These are phyloP conservation scores for Ophidiomyces ophidiicola DNA, from an alignment of 2,329 filamentous ascomycete genomes.

Conservation along the genomic window DNA sequence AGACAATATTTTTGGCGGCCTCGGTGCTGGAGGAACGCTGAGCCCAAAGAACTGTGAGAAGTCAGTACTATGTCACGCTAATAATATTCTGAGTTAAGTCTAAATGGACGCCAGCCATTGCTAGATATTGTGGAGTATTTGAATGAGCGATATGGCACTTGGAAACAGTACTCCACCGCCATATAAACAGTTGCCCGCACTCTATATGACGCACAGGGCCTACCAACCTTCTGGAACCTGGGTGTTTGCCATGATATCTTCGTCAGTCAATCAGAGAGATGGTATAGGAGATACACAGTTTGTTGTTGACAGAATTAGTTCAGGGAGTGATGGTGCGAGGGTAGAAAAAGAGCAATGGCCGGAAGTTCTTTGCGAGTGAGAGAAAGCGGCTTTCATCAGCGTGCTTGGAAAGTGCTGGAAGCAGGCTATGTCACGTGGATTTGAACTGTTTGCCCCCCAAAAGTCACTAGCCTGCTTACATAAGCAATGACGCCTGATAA, in stretches of 20 bases:
- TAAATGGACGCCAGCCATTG: no score
- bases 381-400: slow-evolving; percentile 11
- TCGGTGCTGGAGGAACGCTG: slow-evolving; percentile 81
- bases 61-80: slow-evolving; percentile 1
- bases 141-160: no score
- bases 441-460: slow-evolving; percentile 3
- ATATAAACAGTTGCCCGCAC: neutral
- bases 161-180: no score
- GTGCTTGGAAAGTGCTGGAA: slow-evolving; percentile 34
- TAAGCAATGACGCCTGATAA: slow-evolving; percentile 2
- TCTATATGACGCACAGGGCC: slow-evolving; percentile 22
- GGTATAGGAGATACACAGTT: no score
- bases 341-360: slow-evolving; percentile 1
- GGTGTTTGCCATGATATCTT: slow-evolving; percentile 23
- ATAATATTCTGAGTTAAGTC: no score
- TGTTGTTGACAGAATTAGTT: slow-evolving; percentile 13
- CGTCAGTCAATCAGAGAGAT: slow-evolving; percentile 11
- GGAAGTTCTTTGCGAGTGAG: slow-evolving; percentile 8
- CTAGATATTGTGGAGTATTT: no score
- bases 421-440: slow-evolving; percentile 8
- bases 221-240: slow-evolving; percentile 38
- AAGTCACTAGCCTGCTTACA: neutral
- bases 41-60: slow-evolving; percentile 76
- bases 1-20: slow-evolving; percentile 82
- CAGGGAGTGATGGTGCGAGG: slow-evolving; percentile 2